Evolutionary conservation across 140 eudicot genomes (phyloP), one percentile per base, ranked within the genome.

Genomic region (Ambrosia hybrid): DNA sequence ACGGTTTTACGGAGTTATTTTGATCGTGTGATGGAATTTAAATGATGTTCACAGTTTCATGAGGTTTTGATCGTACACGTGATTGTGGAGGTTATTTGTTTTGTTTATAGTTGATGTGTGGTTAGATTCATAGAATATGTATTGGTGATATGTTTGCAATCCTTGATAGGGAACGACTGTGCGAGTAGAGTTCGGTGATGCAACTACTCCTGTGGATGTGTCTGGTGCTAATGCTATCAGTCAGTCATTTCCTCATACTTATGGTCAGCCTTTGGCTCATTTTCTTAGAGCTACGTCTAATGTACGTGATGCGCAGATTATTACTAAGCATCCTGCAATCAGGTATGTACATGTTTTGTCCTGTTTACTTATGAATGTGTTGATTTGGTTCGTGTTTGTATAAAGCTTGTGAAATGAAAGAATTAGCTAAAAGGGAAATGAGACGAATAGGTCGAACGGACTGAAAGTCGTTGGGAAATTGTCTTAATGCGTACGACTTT

Each of bases 141-240:
- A 14, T 45, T 67, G 6, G 1, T 46, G 39, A 68, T 57, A 37
- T 33, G 57, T 55, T 15, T 34, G 21, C 9, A 37, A 51, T 12
- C 70, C 26, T 21, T 61, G 11, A 39, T 85, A 94, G 99, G 99
- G 99, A 58, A 94, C 92, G 60, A 83, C 91, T 5, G 95, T 88
- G 48, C 83, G 96, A 52, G 99, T 94, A n/a, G 99, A 94, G 61
- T 84, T 84, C 76, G 93, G 99, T 77, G 97, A 94, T 81, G 85
- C 84, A 63, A 85, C 97, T 67, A 91, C 91, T 73, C 83, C 90
- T 57, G 77, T 84, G 4, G 97, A 94, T 73, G 73, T 87, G 3
- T 67, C 85, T 21, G 88, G 89, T 78, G 94, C 91, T 75, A 82
- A 76, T 45, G 81, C 97, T 64, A 88, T 94, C 5, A 76, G 91